These are phyloP conservation scores for Chondrostereum purpureum DNA, from an alignment of 1,284 basidiomycete genomes.

Conservation along the genomic window DNA sequence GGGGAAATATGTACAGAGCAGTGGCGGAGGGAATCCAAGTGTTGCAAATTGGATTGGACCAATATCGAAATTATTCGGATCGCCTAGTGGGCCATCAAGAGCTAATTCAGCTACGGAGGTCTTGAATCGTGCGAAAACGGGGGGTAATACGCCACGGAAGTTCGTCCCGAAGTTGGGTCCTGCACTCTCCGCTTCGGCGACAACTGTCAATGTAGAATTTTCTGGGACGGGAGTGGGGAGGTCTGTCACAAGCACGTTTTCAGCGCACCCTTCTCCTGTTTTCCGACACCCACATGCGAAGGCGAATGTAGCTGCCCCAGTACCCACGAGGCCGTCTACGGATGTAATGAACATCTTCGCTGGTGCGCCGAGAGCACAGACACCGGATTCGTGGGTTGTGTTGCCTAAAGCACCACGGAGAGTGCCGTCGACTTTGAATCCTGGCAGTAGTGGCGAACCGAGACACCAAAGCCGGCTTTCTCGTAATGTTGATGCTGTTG, in stretches of 20 bases:
- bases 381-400: conserved; percentile 61
- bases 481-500: conserved; percentile 70
- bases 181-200: conserved; percentile 77
- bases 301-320: conserved; percentile 8
- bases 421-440: conserved; percentile 23
- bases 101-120: conserved; percentile 5
- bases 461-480: conserved; percentile 34
- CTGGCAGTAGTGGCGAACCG: neutral
- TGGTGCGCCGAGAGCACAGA: conserved; percentile 52
- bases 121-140: conserved; percentile 7
- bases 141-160: conserved; percentile 22
- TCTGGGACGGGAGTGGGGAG: conserved; percentile 70
- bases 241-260: conserved; percentile 55
- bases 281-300: no score
- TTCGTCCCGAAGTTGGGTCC: conserved; percentile 68
- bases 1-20: conserved; percentile 22
- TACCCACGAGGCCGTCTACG: conserved; percentile 16
- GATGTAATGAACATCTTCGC: conserved; percentile 78
- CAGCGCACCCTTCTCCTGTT: conserved; percentile 9
- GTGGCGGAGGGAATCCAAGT: conserved; percentile 22
- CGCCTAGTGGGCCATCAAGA: conserved; percentile 11
- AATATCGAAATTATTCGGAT: conserved; percentile 67
- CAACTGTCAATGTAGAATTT: conserved; percentile 92
- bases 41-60: conserved; percentile 73
- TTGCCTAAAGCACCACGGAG: conserved; percentile 41